Conservation (phyloP, 164 flowering plant genomes). For the Akebia trifoliata region DNA sequence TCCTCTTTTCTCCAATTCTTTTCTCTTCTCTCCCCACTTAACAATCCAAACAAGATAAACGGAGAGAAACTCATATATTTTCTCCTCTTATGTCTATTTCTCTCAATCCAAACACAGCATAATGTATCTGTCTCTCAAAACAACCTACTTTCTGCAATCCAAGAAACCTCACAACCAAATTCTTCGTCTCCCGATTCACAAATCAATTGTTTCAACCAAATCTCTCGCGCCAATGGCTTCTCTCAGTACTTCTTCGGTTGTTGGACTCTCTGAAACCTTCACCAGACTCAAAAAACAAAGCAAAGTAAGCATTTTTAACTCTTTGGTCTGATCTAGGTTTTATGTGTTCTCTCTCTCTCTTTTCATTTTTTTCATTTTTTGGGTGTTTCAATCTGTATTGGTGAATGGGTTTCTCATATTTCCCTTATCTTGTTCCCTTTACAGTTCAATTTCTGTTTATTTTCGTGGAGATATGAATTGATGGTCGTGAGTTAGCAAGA, state of each 20-base stretch:
- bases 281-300: constrained; percentile 49
- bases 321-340: no score
- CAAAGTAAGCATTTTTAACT: constrained; percentile 40
- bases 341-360: no score
- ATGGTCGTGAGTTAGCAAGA: background rate
- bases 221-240: constrained; percentile 43
- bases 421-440: background rate
- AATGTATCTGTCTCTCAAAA: constrained; percentile 19
- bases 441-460: background rate
- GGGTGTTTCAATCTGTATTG: background rate
- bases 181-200: constrained; percentile 3
- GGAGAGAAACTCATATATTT: no score
- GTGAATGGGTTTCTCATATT: background rate
- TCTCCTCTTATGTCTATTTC: no score
- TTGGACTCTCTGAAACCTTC: constrained; percentile 73
- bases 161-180: constrained; percentile 5
- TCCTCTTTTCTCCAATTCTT: no score
- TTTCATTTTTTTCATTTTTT: background rate
- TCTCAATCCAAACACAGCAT: background rate
- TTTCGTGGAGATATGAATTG: background rate
- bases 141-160: constrained; percentile 9
- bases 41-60: no score
- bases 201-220: constrained; percentile 13
- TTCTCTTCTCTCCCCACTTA: no score
- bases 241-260: constrained; percentile 26